Evolutionary conservation across 441 rosid genomes (phyloP).

Genomic region (Rhodomyrtus psidioides): DNA sequence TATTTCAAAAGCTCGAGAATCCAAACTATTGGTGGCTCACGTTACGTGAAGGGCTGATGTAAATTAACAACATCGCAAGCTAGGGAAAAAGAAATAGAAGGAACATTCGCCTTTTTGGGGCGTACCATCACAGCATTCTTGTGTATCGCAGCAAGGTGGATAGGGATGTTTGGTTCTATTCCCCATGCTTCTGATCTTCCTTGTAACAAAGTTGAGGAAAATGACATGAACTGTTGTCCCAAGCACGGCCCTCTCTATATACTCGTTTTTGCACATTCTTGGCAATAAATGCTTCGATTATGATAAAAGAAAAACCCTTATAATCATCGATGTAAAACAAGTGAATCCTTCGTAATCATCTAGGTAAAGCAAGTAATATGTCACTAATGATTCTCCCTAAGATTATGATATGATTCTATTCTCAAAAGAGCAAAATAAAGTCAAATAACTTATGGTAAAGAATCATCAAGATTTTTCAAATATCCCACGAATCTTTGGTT

Average conservation of each 20-base stretch:
- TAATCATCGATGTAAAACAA: too few species aligned
- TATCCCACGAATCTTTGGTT: too few species aligned
- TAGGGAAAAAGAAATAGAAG: neutral
- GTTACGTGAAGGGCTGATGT: neutral
- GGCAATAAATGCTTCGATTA: neutral
- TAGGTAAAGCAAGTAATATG: too few species aligned
- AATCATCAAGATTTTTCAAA: too few species aligned
- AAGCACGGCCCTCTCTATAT: neutral
- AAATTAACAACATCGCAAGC: neutral
- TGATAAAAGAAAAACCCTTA: neutral
- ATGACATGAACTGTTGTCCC: neutral
- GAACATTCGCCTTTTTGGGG: neutral
- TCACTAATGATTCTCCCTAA: too few species aligned
- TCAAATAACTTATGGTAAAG: too few species aligned
- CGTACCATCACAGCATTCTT: neutral
- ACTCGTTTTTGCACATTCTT: neutral
- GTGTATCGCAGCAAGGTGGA: neutral
- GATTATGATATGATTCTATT: too few species aligned
- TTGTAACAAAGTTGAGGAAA: neutral
- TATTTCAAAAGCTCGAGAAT: neutral
- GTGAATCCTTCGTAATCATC: too few species aligned
- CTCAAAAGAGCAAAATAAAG: too few species aligned
- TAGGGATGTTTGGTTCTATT: too few species aligned
- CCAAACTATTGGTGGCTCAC: neutral
- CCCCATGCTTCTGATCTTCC: neutral